Conservation (phyloP, 1,284 basidiomycete species). For the Malassezia caprae region DNA sequence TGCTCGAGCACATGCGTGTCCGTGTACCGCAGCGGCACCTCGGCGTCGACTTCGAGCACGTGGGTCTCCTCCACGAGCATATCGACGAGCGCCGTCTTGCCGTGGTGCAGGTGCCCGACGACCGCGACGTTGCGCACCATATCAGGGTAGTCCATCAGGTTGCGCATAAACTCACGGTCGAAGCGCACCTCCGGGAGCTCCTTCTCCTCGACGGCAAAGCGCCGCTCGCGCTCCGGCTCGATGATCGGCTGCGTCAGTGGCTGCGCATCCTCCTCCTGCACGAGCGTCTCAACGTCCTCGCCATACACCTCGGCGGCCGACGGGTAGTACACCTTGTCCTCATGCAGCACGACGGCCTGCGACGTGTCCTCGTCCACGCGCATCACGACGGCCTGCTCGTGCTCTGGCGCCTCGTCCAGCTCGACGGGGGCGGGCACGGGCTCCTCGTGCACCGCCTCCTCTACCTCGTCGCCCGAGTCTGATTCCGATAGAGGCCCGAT, state of each 20-base stretch:
- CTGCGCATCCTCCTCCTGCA: constrained; percentile 96
- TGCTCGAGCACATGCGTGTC: constrained; percentile 85
- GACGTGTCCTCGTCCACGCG: constrained; percentile 51
- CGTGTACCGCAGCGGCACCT: constrained; percentile 65
- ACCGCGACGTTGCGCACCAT: constrained; percentile 62
- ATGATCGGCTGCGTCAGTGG: constrained; percentile 89
- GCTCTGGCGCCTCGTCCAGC: constrained; percentile 35
- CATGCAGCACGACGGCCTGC: constrained; percentile 82
- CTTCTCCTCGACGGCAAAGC: constrained; percentile 59
- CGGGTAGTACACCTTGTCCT: constrained; percentile 97
- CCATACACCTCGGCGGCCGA: constrained; percentile 86
- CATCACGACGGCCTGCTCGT: constrained; percentile 45
- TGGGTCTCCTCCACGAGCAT: constrained; percentile 97
- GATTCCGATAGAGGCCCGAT: constrained; percentile 47
- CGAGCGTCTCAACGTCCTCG: constrained; percentile 83
- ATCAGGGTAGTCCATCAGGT: constrained; percentile 81
- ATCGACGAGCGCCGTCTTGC: constrained; percentile 91
- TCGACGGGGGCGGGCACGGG: not conserved
- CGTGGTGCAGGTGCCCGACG: constrained; percentile 83
- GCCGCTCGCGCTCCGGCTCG: constrained; percentile 86
- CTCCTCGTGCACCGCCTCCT: constrained; percentile 54
- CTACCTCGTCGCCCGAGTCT: constrained; percentile 51
- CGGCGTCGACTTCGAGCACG: constrained; percentile 57
- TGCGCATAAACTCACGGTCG: constrained; percentile 68
- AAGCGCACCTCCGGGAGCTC: constrained; percentile 37